Evolutionary conservation across 2,329 filamentous ascomycete genomes (phyloP).

Genomic region (Penicillium brasilianum): DNA sequence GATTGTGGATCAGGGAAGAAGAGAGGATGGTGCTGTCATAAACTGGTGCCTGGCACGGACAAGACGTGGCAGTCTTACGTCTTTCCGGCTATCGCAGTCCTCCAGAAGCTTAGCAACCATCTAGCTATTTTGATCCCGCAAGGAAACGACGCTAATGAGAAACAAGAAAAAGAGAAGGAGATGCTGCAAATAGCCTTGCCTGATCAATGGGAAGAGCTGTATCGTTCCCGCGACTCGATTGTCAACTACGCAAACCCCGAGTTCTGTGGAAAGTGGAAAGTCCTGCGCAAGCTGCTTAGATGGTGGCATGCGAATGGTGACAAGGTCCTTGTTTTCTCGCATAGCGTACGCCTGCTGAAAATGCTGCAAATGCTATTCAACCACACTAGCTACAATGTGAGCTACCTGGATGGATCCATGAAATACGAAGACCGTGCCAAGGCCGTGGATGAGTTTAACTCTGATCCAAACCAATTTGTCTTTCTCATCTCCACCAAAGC

Average conservation of each 20-base stretch:
- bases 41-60: constrained; percentile 63
- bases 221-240: constrained; percentile 76
- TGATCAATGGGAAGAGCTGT: constrained; percentile 73
- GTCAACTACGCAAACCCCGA: constrained; percentile 81
- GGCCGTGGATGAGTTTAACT: constrained; percentile 89
- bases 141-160: constrained; percentile 67
- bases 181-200: constrained; percentile 77
- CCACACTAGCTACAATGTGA: constrained; percentile 87
- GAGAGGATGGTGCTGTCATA: constrained; percentile 80
- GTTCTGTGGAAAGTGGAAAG: constrained; percentile 96
- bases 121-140: constrained; percentile 83
- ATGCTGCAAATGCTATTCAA: constrained; percentile 86
- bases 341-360: constrained; percentile 81
- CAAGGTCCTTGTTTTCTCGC: constrained; percentile 94
- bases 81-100: constrained; percentile 79
- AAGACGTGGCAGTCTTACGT: constrained; percentile 73
- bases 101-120: constrained; percentile 92
- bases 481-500: constrained; percentile 95
- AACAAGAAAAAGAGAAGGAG: constrained; percentile 76
- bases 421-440: constrained; percentile 80
- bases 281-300: constrained; percentile 81
- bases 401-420: constrained; percentile 86
- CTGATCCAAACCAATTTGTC: constrained; percentile 83
- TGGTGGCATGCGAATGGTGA: constrained; percentile 91
- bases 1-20: constrained; percentile 71